Evolutionary conservation across 805 yeast genomes (phyloP), one percentile per base, ranked within the genome.

Genomic region (Cyberlindnera xylosilytica): DNA sequence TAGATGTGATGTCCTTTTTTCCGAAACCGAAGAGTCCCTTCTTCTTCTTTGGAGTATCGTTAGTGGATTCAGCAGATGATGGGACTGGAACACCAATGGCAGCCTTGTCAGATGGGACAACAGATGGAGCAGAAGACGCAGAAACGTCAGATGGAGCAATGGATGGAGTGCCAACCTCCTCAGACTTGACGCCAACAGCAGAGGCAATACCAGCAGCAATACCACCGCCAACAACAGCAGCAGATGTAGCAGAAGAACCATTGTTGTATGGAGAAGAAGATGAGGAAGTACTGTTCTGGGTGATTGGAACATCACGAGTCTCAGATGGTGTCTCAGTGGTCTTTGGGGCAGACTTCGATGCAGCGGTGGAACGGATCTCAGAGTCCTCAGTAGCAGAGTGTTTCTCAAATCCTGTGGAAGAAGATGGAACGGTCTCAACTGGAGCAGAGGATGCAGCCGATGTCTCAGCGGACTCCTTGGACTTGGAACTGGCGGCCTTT

Each of bases 331-430:
- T n/a, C n/a, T n/a, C n/a, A 27, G 30, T 15, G 6, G 32, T 29
- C 32, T 29, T n/a, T 29, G 32, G 55, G 26, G 49, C 47, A 22
- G 38, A 22, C 39, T 54, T 52, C 29, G 58, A 53, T 26, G 55
- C 58, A 22, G 39, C 34, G 8, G 55, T 48, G 7, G 53, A 42
- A 5, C 41, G 44, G 20, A 31, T n/a, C 11, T 33, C 32, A 17
- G 46, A 31, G 11, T 44, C 43, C n/a, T 35, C 44, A 19, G 20
- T 15, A 4, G 18, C 10, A 17, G 32, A 12, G 30, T 41, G 42
- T 20, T 45, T 40, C 16, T 44, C 28, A 26, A 39, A 50, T 2
- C 52, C 50, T 11, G 55, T 26, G 10, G 39, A 26, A 22, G 32
- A 6, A n/a, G 19, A 16, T 15, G 39, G 28, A n/a, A 40, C 32